A percentile compares a stretch with the other conserved stretches of the same genome.
These are phyloP conservation scores for Quercus lobata DNA, from an alignment of 331 rosid genomes.

Conservation along the genomic window DNA sequence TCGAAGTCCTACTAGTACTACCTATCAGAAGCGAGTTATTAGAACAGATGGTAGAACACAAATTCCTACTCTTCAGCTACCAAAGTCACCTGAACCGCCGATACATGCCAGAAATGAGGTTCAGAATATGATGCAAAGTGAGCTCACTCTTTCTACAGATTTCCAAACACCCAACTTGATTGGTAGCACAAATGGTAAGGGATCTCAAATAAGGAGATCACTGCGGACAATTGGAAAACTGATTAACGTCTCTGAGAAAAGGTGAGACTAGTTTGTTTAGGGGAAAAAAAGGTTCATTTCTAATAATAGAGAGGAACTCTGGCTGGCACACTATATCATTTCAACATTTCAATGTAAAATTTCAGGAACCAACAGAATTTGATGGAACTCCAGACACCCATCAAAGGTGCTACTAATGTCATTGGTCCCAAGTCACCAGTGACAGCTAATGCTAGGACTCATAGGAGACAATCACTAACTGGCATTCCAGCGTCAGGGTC, in stretches of 20 bases:
- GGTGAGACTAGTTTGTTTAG: conserved; percentile 28
- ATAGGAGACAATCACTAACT: conserved; percentile 77
- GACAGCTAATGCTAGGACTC: conserved; percentile 35
- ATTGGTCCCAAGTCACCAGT: conserved; percentile 43
- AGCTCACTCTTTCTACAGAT: conserved; percentile 26
- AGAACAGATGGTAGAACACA: conserved; percentile 39
- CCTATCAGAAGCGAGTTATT: conserved; percentile 40
- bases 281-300: background rate
- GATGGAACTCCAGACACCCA: conserved; percentile 51
- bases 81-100: conserved; percentile 61
- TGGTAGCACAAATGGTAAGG: conserved; percentile 59
- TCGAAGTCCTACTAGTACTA: conserved; percentile 55
- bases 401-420: conserved; percentile 17
- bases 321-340: background rate
- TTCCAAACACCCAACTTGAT: conserved; percentile 39
- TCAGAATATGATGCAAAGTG: conserved; percentile 18
- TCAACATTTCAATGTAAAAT: conserved; percentile 5
- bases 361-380: conserved; percentile 62
- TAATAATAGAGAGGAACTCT: background rate
- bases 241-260: conserved; percentile 83
- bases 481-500: conserved; percentile 46
- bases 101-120: conserved; percentile 30
- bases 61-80: conserved; percentile 45
- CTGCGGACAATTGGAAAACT: conserved; percentile 86
- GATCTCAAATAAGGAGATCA: conserved; percentile 81